A percentile compares a stretch with the other conserved stretches of the same genome.
Evolutionary conservation across 495 filamentous ascomycete genomes (phyloP).

Genomic region (Achaetomiella virescens): DNA sequence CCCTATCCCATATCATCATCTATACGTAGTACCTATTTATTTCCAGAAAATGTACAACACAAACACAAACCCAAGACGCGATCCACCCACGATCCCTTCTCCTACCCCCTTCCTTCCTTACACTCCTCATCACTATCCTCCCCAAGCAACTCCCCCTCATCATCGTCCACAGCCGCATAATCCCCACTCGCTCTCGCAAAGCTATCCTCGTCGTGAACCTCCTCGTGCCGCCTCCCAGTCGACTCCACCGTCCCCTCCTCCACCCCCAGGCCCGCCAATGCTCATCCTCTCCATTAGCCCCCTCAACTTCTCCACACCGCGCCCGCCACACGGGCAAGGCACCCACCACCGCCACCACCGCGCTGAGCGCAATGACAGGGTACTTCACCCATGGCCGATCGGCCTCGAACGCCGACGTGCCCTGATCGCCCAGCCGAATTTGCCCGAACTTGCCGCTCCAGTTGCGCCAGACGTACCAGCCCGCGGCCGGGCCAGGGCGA

Average conservation of each 20-base stretch:
- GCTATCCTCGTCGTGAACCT: constrained; percentile 77
- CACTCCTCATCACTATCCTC: constrained; percentile 91
- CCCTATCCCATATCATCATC: background rate
- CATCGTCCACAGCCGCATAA: constrained; percentile 80
- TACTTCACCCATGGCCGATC: constrained; percentile 67
- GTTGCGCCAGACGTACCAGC: constrained; percentile 79
- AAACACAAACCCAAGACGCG: background rate
- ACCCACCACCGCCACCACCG: constrained; percentile 69
- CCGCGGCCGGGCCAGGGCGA: constrained; percentile 62
- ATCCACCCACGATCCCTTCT: background rate
- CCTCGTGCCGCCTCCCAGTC: constrained; percentile 44
- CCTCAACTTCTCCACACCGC: constrained; percentile 60
- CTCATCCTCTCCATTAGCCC: constrained; percentile 42
- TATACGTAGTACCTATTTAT: too few species aligned
- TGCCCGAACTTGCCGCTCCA: constrained; percentile 89
- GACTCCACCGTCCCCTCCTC: constrained; percentile 34
- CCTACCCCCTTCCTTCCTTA: constrained; percentile 37
- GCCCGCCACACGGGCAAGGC: constrained; percentile 61
- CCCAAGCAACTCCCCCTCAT: constrained; percentile 88
- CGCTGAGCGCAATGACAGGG: constrained; percentile 56
- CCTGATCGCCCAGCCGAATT: constrained; percentile 71
- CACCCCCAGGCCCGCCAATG: constrained; percentile 21
- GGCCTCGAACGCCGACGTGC: constrained; percentile 44
- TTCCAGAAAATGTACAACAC: background rate
- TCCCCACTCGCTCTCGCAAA: constrained; percentile 80